These are phyloP conservation scores for Lentinula lateritia DNA, from an alignment of 768 basidiomycete species.

Conservation along the genomic window DNA sequence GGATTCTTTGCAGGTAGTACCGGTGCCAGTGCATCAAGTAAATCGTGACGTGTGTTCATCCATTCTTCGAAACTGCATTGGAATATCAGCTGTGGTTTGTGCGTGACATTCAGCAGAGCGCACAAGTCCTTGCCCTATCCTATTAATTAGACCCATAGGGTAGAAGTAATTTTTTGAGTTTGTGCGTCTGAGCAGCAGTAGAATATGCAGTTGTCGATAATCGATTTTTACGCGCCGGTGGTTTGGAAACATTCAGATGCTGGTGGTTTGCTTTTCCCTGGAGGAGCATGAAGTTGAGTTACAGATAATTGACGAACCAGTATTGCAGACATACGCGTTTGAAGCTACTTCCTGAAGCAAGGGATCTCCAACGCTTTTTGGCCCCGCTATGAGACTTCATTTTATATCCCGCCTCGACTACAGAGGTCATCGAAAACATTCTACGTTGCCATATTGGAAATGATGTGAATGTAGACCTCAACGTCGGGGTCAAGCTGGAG, in stretches of 20 bases:
- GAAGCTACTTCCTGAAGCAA: slow-evolving; percentile 59
- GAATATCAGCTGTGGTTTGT: background rate
- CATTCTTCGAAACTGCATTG: background rate
- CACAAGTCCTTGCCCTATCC: background rate
- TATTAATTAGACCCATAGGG: slow-evolving; percentile 55
- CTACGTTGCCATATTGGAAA: slow-evolving; percentile 21
- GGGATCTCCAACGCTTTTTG: slow-evolving; percentile 74
- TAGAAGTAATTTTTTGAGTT: slow-evolving; percentile 59
- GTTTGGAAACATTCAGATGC: slow-evolving; percentile 69
- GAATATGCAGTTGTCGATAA: slow-evolving; percentile 66
- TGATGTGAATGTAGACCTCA: slow-evolving; percentile 6
- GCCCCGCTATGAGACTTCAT: slow-evolving; percentile 77
- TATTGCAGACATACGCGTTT: slow-evolving; percentile 55
- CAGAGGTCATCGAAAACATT: slow-evolving; percentile 55
- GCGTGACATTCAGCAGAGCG: background rate
- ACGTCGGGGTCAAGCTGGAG: slow-evolving; percentile 3
- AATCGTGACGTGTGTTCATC: background rate
- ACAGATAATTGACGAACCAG: background rate
- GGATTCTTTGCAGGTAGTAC: slow-evolving; percentile 50
- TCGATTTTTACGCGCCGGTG: slow-evolving; percentile 58
- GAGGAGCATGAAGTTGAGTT: background rate
- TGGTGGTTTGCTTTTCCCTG: slow-evolving; percentile 69
- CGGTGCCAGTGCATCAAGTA: background rate
- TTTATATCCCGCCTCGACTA: slow-evolving; percentile 61
- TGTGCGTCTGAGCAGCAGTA: slow-evolving; percentile 55